Conservation (phyloP, 2,329 filamentous ascomycete genomes). For the Ramichloridium luteum region DNA sequence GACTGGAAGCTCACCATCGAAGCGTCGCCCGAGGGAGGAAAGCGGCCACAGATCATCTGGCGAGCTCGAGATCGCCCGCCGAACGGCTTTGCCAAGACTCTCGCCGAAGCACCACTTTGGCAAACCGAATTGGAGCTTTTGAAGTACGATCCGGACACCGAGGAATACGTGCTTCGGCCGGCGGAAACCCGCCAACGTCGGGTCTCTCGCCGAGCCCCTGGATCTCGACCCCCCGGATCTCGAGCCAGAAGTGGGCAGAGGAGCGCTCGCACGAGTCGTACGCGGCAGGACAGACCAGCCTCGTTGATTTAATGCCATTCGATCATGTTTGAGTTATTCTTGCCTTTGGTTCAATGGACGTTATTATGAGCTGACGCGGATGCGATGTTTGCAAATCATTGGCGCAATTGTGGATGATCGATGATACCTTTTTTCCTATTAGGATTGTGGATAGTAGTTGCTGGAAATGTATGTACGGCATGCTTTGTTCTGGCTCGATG, state of each 20-base stretch:
- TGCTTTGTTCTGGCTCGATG: too few species aligned
- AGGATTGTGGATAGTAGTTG: too few species aligned
- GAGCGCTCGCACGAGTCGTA: neutral
- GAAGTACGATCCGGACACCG: slow-evolving; percentile 30
- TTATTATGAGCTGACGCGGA: too few species aligned
- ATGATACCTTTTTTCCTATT: too few species aligned
- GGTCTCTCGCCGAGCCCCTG: neutral
- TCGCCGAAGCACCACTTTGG: slow-evolving; percentile 36
- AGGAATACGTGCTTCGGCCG: slow-evolving; percentile 27
- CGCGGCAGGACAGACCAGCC: too few species aligned
- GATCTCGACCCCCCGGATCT: too few species aligned
- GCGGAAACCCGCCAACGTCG: slow-evolving; percentile 9
- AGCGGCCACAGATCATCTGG: slow-evolving; percentile 32
- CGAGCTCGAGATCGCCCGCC: slow-evolving; percentile 25
- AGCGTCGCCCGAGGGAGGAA: slow-evolving; percentile 24
- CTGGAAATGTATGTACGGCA: too few species aligned
- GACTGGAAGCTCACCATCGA: slow-evolving; percentile 38
- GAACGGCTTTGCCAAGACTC: slow-evolving; percentile 26
- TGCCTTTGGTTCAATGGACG: too few species aligned
- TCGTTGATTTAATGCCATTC: too few species aligned
- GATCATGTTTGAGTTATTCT: too few species aligned
- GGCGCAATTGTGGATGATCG: too few species aligned
- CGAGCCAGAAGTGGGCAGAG: neutral
- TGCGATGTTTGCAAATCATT: too few species aligned
- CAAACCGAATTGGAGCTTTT: slow-evolving; percentile 32